Evolutionary conservation across 768 basidiomycete genomes (phyloP).

Genomic region (Thelephora ganbajun): DNA sequence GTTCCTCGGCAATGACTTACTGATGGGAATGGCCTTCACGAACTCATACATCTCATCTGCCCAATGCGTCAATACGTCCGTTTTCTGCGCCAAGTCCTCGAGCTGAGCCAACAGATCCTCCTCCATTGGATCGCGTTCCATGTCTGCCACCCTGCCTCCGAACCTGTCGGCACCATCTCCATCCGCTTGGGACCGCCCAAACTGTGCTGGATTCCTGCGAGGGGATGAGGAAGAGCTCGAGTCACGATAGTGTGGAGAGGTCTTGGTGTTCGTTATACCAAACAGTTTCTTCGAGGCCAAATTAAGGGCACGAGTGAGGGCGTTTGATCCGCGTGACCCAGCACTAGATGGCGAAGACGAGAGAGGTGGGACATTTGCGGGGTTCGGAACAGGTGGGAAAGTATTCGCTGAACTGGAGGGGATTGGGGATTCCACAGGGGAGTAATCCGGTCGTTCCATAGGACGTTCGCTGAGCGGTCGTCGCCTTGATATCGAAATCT

Average conservation of each 20-base stretch:
- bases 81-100: conserved; percentile 93
- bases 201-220: conserved; percentile 38
- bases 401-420: conserved; percentile 29
- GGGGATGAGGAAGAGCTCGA: conserved; percentile 40
- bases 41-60: conserved; percentile 90
- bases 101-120: conserved; percentile 68
- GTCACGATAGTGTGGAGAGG: conserved; percentile 21
- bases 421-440: conserved; percentile 13
- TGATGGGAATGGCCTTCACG: conserved; percentile 74
- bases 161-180: conserved; percentile 19
- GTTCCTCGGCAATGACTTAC: conserved; percentile 27
- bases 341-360: conserved; percentile 52
- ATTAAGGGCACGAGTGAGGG: conserved; percentile 65
- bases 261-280: conserved; percentile 33
- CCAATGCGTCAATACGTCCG: conserved; percentile 84
- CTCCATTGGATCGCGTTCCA: conserved; percentile 54
- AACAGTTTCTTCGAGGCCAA: conserved; percentile 75
- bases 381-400: conserved; percentile 52
- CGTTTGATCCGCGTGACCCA: conserved; percentile 52
- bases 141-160: conserved; percentile 17
- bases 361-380: conserved; percentile 31
- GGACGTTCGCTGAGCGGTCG: conserved; percentile 45
- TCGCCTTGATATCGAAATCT: conserved; percentile 47
- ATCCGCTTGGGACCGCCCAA: conserved; percentile 12
- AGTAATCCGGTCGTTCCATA: conserved; percentile 21